A percentile compares a stretch with the other conserved stretches of the same genome.
Conservation (phyloP, 2,329 filamentous ascomycete species). For the Emericellopsis atlantica region DNA sequence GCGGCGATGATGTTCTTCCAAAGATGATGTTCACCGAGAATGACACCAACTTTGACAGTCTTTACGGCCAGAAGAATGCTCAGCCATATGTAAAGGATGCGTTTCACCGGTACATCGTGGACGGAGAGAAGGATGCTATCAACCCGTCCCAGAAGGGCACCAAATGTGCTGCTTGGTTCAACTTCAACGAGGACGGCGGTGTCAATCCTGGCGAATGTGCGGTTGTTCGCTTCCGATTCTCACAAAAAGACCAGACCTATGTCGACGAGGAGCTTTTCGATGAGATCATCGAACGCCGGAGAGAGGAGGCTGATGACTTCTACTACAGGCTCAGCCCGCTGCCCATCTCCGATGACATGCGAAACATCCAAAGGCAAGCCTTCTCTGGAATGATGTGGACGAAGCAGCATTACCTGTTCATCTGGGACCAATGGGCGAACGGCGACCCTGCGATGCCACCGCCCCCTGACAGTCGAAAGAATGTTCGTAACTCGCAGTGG, state of each 20-base stretch:
- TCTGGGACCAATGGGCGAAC: slow-evolving; percentile 97
- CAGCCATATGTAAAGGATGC: slow-evolving; percentile 87
- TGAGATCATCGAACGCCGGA: slow-evolving; percentile 74
- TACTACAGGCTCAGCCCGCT: slow-evolving; percentile 88
- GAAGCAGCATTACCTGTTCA: slow-evolving; percentile 92
- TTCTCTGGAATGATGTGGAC: slow-evolving; percentile 98
- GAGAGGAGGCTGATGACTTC: slow-evolving; percentile 89
- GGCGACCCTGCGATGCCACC: slow-evolving; percentile 82
- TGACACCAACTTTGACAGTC: slow-evolving; percentile 70
- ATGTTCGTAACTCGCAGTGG: slow-evolving; percentile 79
- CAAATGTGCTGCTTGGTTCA: slow-evolving; percentile 84
- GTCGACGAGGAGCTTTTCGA: slow-evolving; percentile 91
- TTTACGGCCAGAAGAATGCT: slow-evolving; percentile 70
- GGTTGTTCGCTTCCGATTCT: slow-evolving; percentile 84
- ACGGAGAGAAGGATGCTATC: slow-evolving; percentile 65
- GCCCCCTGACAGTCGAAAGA: slow-evolving; percentile 67
- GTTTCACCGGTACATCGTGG: slow-evolving; percentile 79
- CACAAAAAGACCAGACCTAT: slow-evolving; percentile 61
- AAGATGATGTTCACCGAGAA: slow-evolving; percentile 89
- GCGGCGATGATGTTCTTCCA: slow-evolving; percentile 73
- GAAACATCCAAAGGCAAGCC: slow-evolving; percentile 90
- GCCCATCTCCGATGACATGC: slow-evolving; percentile 84
- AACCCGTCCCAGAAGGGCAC: slow-evolving; percentile 75
- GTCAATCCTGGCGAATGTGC: slow-evolving; percentile 86
- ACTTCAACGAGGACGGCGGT: slow-evolving; percentile 80